phyloP scores from a whole-genome alignment of 148 eudicot genomes.

The Arbutus unedo region DNA sequence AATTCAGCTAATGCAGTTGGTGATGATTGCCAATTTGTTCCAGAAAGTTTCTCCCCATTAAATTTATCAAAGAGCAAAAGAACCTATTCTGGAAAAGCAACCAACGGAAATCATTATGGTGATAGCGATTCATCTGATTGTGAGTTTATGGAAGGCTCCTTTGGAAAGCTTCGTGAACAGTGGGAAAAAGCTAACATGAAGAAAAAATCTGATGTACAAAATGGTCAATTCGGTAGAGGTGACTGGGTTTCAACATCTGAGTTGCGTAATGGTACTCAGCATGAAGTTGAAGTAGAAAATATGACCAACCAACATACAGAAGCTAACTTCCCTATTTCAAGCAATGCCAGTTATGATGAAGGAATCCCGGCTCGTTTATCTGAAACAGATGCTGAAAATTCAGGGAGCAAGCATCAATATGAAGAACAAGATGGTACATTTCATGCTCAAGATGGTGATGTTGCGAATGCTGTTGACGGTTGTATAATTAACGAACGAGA shows the following conservation, averaged over 20 bases:
- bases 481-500: conserved; percentile 56
- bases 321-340: conserved; percentile 10
- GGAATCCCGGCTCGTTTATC: conserved; percentile 14
- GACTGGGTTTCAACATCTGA: conserved; percentile 29
- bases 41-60: conserved; percentile 50
- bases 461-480: conserved; percentile 13
- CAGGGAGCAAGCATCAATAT: not conserved
- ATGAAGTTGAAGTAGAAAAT: conserved; percentile 22
- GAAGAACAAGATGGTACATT: conserved; percentile 9
- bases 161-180: conserved; percentile 45
- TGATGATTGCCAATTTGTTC: conserved; percentile 38
- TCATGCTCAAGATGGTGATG: conserved; percentile 18
- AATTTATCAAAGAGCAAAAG: conserved; percentile 70
- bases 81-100: conserved; percentile 62
- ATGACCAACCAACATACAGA: conserved; percentile 16
- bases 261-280: conserved; percentile 19
- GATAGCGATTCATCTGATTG: conserved; percentile 53
- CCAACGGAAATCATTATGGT: conserved; percentile 47
- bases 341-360: conserved; percentile 18
- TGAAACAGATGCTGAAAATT: conserved; percentile 7
- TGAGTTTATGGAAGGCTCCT: conserved; percentile 67
- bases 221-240: conserved; percentile 23
- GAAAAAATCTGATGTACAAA: conserved; percentile 29
- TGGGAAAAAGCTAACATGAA: conserved; percentile 66
- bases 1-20: conserved; percentile 19